Evolutionary conservation across 2,329 filamentous ascomycete species (phyloP), one percentile per base, ranked within the genome.

Genomic region (Exophiala lecanii-corni): DNA sequence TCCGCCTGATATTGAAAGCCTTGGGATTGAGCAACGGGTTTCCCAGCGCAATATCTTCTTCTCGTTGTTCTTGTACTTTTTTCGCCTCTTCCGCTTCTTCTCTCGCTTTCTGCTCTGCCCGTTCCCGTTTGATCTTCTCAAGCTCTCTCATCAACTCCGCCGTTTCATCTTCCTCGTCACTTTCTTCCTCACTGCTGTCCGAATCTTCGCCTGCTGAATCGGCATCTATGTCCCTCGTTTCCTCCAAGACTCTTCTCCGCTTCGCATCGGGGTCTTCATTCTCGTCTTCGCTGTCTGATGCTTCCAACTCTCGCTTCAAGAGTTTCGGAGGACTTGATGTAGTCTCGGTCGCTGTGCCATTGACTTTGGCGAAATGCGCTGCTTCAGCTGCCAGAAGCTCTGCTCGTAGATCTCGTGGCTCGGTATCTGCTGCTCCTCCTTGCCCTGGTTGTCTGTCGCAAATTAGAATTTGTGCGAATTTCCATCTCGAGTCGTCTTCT

Each of bases 121-220:
- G 74, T 65, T 95, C 89, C 50, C 81, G 81, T 62, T 94, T 87
- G 62, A 98, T 95, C 63, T 94, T 92, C 60, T 94, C 91, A 34
- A 98, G 69, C 63, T 98, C 92, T 32, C 91, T 79, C 76, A 94
- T 86, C 52, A 98, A 71, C 62, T 94, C 88, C 0, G 88, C 89
- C 4, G 87, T 84, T 57, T 91, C 86, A 55, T 94, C 88, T 54
- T 89, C 84, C 40, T 86, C 79, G 36, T 84, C 78, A 36, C 82
- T 79, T 52, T 81, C 81, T 66, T 71, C 80, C 9, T 84, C 81
- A 48, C 80, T 70, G 40, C 82, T 77, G 54, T 74, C 78, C 46
- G 74, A 79, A 33, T 76, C 73, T 33, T 78, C 70, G 39, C 72
- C 71, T 33, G 75, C 78, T 18, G 78, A 78, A 35, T 84, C 83